A percentile compares a stretch with the other conserved stretches of the same genome.
These are phyloP conservation scores for Thielaviopsis ethacetica DNA, from an alignment of 2,329 filamentous ascomycete genomes.

Conservation along the genomic window DNA sequence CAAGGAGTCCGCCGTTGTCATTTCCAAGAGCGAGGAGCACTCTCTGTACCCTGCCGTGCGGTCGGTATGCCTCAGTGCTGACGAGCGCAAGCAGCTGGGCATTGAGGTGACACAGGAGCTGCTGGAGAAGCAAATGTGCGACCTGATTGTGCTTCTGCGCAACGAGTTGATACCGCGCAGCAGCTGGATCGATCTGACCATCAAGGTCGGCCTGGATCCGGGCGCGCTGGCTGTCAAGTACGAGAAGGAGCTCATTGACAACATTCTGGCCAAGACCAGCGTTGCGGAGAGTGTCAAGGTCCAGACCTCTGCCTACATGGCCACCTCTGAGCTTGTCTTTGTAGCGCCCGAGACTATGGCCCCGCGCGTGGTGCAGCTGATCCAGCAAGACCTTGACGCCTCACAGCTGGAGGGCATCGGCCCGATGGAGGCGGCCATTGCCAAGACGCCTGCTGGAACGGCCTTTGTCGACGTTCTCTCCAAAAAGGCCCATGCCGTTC, in stretches of 20 bases:
- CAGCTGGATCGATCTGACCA: slow-evolving; percentile 79
- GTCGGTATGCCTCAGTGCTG: slow-evolving; percentile 44
- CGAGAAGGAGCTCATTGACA: slow-evolving; percentile 46
- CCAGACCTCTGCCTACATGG: slow-evolving; percentile 60
- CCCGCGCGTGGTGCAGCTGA: slow-evolving; percentile 55
- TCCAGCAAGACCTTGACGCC: slow-evolving; percentile 57
- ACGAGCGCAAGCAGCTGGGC: slow-evolving; percentile 29
- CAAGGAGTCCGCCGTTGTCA: slow-evolving; percentile 57
- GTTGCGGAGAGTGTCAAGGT: slow-evolving; percentile 26
- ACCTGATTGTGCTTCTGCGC: slow-evolving; percentile 62
- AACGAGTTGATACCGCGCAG: slow-evolving; percentile 59
- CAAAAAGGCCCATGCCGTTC: slow-evolving; percentile 56
- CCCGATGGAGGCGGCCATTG: slow-evolving; percentile 81
- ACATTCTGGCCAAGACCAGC: slow-evolving; percentile 40
- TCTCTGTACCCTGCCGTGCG: slow-evolving; percentile 46
- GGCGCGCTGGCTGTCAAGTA: slow-evolving; percentile 55
- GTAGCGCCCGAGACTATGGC: slow-evolving; percentile 75
- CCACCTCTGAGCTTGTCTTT: slow-evolving; percentile 82
- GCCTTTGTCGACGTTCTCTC: slow-evolving; percentile 82
- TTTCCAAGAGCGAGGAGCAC: slow-evolving; percentile 46
- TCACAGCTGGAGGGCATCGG: slow-evolving; percentile 56
- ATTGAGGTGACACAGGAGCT: slow-evolving; percentile 27
- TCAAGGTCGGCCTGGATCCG: slow-evolving; percentile 68
- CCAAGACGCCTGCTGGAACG: slow-evolving; percentile 75
- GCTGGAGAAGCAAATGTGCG: slow-evolving; percentile 56